These are phyloP conservation scores for Fusarium pininemorale DNA, from an alignment of 2,329 filamentous ascomycete species.

Conservation along the genomic window DNA sequence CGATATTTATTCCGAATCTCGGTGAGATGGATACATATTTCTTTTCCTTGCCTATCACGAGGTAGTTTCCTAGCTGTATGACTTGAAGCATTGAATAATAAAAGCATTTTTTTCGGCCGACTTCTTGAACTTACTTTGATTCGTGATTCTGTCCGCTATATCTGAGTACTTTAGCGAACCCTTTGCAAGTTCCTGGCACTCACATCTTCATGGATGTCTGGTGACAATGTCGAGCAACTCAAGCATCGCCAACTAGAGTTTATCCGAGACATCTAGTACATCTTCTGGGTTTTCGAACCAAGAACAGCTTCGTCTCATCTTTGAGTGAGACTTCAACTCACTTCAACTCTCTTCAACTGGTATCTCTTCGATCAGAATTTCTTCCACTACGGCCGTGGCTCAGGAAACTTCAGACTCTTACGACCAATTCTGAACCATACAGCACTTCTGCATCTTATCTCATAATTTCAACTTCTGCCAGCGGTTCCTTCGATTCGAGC, in stretches of 20 bases:
- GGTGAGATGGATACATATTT: neutral
- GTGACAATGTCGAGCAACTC: neutral
- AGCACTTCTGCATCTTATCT: neutral
- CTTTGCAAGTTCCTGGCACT: neutral
- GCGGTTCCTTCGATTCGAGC: neutral
- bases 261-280: too few relatives aligned
- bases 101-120: neutral
- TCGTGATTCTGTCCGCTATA: neutral
- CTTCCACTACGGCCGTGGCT: neutral
- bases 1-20: neutral
- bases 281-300: too few relatives aligned
- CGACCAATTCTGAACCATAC: neutral
- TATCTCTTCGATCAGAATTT: neutral
- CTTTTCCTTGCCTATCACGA: neutral
- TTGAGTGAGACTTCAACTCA: too few relatives aligned
- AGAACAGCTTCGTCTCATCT: too few relatives aligned
- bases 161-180: too few relatives aligned
- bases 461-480: neutral
- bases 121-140: neutral
- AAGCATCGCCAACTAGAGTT: neutral
- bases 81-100: constrained; percentile 15
- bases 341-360: neutral
- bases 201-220: neutral
- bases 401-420: neutral
- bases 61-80: constrained; percentile 15